Evolutionary conservation across 345 rosid species (phyloP), one percentile per base, ranked within the genome.

Genomic region (Citrus hindsii): DNA sequence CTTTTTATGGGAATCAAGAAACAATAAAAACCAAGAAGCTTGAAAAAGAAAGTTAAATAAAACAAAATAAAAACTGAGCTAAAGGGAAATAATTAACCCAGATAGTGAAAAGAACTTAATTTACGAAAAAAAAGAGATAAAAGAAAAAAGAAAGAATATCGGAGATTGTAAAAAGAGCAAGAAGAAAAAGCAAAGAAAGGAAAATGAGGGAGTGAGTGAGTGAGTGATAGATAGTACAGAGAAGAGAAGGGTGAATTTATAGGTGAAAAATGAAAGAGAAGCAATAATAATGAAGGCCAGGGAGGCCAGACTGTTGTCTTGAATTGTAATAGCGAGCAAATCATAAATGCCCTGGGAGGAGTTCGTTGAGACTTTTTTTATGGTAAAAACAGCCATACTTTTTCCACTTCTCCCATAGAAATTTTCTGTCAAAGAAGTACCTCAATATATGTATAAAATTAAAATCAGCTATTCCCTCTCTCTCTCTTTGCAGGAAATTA

Each of bases 281-380:
- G 92, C 85, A 89, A 84, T 90, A 77, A 92, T 73, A 53, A 53
- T 53, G 80, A 80, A 84, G 80, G 94, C 82, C 90, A 30, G 30
- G 80, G 4, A 88, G 92, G 94, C 82, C 90, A 87, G 92, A 86
- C 89, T 87, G 95, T 85, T 82, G 82, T 69, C 69, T 84, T 81
- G 80, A 84, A 82, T 77, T 40, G 84, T 82, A 78, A 75, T 86
- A 80, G 77, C 74, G 67, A 30, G 55, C 67, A 69, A 14, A 25
- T 83, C 82, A 89, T 94, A 72, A 94, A 92, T 94, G 90, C 84
- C n/a, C 80, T 79, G 80, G 27, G 27, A 28, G 86, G 80, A 77
- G 87, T 84, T 71, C 62, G 89, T 86, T 84, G 87, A 80, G 76
- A 78, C 84, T 74, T 53, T 80, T n/a, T 82, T 81, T 18, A 79